Evolutionary conservation across 2,329 filamentous ascomycete species (phyloP), one percentile per base, ranked within the genome.

Genomic region (Aureobasidium sp.): DNA sequence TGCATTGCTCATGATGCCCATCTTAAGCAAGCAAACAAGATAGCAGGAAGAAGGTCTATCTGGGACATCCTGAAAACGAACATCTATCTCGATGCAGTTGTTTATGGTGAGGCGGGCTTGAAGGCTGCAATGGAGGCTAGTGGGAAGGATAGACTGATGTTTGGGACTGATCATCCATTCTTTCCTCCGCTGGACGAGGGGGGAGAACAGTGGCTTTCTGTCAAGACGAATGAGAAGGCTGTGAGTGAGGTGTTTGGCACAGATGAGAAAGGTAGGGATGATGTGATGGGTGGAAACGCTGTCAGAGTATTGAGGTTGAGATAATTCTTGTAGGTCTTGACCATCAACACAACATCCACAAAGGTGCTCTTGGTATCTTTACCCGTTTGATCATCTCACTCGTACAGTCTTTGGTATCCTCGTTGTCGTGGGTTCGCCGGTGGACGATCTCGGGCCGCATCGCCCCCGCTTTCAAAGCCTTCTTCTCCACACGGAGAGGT

Each of bases 61-160:
- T 87, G 84, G 84, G 83, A 86, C 66, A 75, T 88, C 3, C 64
- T 88, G 65, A 83, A 81, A 68, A 85, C 84, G 64, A 94, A 96
- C 74, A 82, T 96, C 47, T 94, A 91, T 70, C 81, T 96, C 1
- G 91, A 96, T 74, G 90, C 90, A 0, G 91, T 95, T 15, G 83
- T 95, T 7, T 91, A 94, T 72, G 89, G 86, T 0, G 84, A 87
- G 49, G 84, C 89, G 10, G 88, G 87, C 0, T 71, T 92, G 60
- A 84, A 81, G 66, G 87, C 87, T 1, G 89, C 89, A 0, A 79
- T 89, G 2, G 81, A 85, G 23, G 86, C 86, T 0, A 81, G 74
- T 9, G 87, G 88, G 0, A 77, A 78, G 0, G 88, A 91, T 66
- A 79, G 88, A 62, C 74, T 93, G 54, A 82, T 93, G 78, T 93